A percentile compares a stretch with the other conserved stretches of the same genome.
Conservation (phyloP, 345 rosid genomes). For the Citropsis articulata region DNA sequence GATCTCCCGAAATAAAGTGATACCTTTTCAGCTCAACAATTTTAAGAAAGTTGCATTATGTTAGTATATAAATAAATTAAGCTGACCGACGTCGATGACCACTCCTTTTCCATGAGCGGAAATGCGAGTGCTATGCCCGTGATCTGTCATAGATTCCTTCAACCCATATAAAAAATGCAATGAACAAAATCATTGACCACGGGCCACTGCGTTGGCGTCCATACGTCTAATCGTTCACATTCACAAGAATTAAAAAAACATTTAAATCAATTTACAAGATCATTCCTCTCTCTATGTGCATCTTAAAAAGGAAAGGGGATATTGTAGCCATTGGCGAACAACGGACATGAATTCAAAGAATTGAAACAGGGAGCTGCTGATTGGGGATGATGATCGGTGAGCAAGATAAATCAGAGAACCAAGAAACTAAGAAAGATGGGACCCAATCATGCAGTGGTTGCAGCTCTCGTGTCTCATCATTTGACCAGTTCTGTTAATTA, state of each 20-base stretch:
- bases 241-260: background rate
- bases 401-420: background rate
- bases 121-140: background rate
- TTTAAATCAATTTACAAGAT: too few relatives aligned
- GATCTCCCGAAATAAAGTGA: background rate
- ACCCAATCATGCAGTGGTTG: too few relatives aligned
- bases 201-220: background rate
- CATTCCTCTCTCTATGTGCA: too few relatives aligned
- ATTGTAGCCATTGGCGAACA: too few relatives aligned
- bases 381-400: background rate
- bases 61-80: background rate
- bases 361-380: too few relatives aligned
- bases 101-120: background rate
- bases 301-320: too few relatives aligned
- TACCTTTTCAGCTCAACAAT: background rate
- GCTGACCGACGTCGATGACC: background rate
- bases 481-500: background rate
- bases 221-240: constrained; percentile 9
- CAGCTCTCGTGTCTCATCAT: background rate
- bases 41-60: background rate
- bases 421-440: background rate
- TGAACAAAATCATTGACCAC: background rate
- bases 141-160: constrained; percentile 28
- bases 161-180: background rate
- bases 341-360: too few relatives aligned